Percentiles rank a stretch among this genome's conserved stretches.
These are phyloP conservation scores for Wickerhamiella slavikovae DNA, from an alignment of 805 yeast genomes.

Conservation along the genomic window DNA sequence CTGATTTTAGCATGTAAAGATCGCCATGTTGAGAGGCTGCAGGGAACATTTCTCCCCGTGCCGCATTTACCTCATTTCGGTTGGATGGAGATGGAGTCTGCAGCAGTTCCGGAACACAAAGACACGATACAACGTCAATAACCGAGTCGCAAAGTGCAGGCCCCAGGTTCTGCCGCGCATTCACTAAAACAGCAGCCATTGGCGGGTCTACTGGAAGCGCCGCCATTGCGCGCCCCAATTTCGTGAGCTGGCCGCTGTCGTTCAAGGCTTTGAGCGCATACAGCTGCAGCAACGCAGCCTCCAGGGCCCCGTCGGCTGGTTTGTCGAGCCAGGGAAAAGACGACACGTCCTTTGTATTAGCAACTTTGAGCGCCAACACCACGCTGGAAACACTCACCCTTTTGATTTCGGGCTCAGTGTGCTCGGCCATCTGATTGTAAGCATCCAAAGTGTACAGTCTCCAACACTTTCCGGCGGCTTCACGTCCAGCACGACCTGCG, in stretches of 20 bases:
- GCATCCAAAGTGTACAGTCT: conserved; percentile 62
- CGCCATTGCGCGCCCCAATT: conserved; percentile 69
- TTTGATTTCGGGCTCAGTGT: conserved; percentile 85
- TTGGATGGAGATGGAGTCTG: conserved; percentile 59
- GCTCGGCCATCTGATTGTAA: conserved; percentile 38
- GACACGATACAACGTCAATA: conserved; percentile 76
- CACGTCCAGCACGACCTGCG: conserved; percentile 99
- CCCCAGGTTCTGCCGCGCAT: no score
- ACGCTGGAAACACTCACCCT: conserved; percentile 76
- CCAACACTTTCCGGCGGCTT: conserved; percentile 73
- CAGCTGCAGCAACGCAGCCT: conserved; percentile 58
- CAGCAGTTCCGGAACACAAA: conserved; percentile 77
- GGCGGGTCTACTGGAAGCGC: conserved; percentile 84
- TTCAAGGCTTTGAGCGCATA: conserved; percentile 64
- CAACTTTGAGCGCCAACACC: conserved; percentile 58
- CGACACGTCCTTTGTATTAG: conserved; percentile 65
- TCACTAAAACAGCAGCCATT: conserved; percentile 62
- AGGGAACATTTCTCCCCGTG: conserved; percentile 46
- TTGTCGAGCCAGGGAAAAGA: conserved; percentile 86
- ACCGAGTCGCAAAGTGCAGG: no score
- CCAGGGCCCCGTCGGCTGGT: conserved; percentile 61
- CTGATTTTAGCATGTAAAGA: conserved; percentile 58
- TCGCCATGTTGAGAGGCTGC: conserved; percentile 67
- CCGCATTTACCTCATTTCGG: conserved; percentile 69
- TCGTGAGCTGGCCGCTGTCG: conserved; percentile 55